These are phyloP conservation scores for Dipodascus albidus DNA, from an alignment of 805 yeast species.

Conservation along the genomic window DNA sequence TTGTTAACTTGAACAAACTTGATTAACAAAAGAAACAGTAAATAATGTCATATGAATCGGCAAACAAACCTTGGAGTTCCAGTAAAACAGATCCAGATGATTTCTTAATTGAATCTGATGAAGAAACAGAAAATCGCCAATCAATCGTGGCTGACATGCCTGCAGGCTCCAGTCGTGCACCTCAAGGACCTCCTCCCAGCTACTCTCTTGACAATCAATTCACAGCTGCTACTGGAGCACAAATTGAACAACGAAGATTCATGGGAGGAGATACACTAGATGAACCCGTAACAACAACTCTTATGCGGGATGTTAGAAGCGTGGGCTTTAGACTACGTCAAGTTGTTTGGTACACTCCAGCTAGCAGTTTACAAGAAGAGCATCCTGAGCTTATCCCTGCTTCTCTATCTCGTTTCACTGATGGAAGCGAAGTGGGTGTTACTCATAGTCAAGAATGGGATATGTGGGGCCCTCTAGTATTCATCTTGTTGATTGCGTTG, in stretches of 20 bases:
- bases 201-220: not conserved
- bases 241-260: conserved; percentile 36
- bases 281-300: conserved; percentile 52
- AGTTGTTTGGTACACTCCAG: conserved; percentile 31
- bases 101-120: conserved; percentile 2
- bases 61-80: not conserved
- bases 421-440: conserved; percentile 16
- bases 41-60: not conserved
- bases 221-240: conserved; percentile 19
- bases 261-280: conserved; percentile 64
- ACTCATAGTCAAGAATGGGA: conserved; percentile 40
- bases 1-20: not conserved
- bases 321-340: conserved; percentile 33
- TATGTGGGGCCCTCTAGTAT: conserved; percentile 57
- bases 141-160: not conserved
- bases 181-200: not conserved
- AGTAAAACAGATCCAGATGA: not conserved
- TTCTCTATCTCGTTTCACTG: conserved; percentile 5
- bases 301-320: conserved; percentile 35
- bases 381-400: conserved; percentile 1
- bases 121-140: not conserved
- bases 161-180: too few relatives aligned
- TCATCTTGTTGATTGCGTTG: conserved; percentile 44
- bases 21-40: not conserved
- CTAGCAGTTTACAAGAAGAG: conserved; percentile 10